Evolutionary conservation across 2,329 filamentous ascomycete species (phyloP).

Genomic region (Penicillium corylophilum): DNA sequence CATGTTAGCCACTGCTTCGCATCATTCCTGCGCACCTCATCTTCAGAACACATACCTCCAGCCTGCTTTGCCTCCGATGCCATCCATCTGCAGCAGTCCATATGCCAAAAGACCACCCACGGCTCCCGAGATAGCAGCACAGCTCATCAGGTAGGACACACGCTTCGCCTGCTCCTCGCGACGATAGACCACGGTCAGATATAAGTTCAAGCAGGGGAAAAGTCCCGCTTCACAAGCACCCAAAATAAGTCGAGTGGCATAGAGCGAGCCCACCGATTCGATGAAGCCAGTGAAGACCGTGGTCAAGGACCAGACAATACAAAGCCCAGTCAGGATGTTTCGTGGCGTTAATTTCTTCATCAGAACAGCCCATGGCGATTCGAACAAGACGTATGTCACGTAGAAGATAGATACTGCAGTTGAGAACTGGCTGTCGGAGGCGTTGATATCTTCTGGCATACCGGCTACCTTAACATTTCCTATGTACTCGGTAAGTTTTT

Average conservation of each 20-base stretch:
- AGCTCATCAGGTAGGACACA: conserved; percentile 43
- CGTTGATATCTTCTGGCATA: conserved; percentile 48
- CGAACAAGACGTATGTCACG: conserved; percentile 52
- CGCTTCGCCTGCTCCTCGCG: conserved; percentile 44
- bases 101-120: conserved; percentile 44
- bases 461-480: conserved; percentile 51
- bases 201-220: conserved; percentile 42
- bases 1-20: not conserved
- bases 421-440: conserved; percentile 45
- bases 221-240: conserved; percentile 40
- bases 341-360: conserved; percentile 51
- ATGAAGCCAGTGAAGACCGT: conserved; percentile 52
- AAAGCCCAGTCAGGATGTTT: conserved; percentile 40
- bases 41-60: conserved; percentile 43
- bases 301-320: conserved; percentile 50
- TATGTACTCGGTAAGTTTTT: conserved; percentile 7
- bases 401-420: conserved; percentile 54
- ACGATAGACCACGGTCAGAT: conserved; percentile 43
- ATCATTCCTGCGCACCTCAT: not conserved
- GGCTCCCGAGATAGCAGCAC: conserved; percentile 40
- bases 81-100: conserved; percentile 46
- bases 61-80: conserved; percentile 44
- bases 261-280: conserved; percentile 41
- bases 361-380: conserved; percentile 48
- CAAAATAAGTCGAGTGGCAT: conserved; percentile 42